Percentiles rank a stretch among this genome's conserved stretches.
phyloP scores from a whole-genome alignment of 805 yeast species.

The Yarrowia porcina region DNA sequence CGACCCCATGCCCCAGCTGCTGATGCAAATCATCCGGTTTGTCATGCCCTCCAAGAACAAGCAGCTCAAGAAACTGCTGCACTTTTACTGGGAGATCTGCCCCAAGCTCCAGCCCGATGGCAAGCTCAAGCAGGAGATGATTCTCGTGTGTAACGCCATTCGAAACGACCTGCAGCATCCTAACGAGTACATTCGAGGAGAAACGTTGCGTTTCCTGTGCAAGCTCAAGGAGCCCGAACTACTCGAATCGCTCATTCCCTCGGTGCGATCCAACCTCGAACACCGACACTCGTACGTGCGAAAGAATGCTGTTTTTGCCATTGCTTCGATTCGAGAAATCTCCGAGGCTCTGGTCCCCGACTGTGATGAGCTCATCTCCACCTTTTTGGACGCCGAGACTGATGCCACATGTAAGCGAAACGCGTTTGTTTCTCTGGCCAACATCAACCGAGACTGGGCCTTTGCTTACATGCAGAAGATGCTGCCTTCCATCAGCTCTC shows the following conservation, averaged over 20 bases:
- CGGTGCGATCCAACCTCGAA: conserved; percentile 84
- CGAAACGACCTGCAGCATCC: conserved; percentile 98
- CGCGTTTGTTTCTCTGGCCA: conserved; percentile 84
- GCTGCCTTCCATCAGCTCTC: conserved; percentile 52
- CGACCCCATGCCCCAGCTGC: conserved; percentile 83
- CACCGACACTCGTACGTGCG: conserved; percentile 98
- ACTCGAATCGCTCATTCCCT: conserved; percentile 91
- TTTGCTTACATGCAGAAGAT: conserved; percentile 75
- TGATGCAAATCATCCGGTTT: conserved; percentile 95
- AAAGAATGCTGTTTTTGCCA: conserved; percentile 92
- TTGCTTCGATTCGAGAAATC: conserved; percentile 74
- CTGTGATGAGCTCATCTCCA: conserved; percentile 79
- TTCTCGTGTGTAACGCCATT: conserved; percentile 94
- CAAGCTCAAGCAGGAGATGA: conserved; percentile 96
- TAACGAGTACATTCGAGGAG: conserved; percentile 94
- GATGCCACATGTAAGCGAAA: conserved; percentile 94
- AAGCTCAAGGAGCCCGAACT: conserved; percentile 91
- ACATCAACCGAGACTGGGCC: conserved; percentile 80
- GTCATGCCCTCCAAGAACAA: conserved; percentile 95
- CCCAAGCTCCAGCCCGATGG: conserved; percentile 87
- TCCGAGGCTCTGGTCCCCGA: conserved; percentile 90
- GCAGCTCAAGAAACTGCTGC: conserved; percentile 84
- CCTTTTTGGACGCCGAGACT: conserved; percentile 73
- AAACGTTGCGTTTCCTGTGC: conserved; percentile 84
- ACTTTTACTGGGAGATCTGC: conserved; percentile 97